Evolutionary conservation across 139 green algal species (phyloP).

Genomic region (Chloropicon primus): DNA sequence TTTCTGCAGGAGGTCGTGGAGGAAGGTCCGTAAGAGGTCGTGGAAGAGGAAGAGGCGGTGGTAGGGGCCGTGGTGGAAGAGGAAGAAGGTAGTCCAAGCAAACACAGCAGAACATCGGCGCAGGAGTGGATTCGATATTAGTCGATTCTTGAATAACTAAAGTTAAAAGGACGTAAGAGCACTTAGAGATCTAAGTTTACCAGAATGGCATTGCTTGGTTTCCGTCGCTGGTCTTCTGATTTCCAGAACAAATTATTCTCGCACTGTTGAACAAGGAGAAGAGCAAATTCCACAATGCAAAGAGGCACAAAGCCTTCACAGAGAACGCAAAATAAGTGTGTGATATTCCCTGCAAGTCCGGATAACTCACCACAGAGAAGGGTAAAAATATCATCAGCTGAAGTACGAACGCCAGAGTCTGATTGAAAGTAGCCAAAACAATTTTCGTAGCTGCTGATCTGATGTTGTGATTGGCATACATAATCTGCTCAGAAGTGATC

Average conservation of each 20-base stretch:
- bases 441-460: neutral
- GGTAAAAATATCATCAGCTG: neutral
- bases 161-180: too few species aligned
- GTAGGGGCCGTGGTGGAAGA: neutral
- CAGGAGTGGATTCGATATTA: too few species aligned
- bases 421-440: neutral
- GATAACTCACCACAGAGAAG: neutral
- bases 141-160: too few species aligned
- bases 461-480: neutral
- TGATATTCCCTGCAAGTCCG: neutral
- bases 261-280: neutral
- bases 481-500: neutral
- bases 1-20: neutral
- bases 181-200: neutral
- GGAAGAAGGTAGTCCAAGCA: too few species aligned
- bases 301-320: neutral
- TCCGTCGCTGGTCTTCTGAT: neutral
- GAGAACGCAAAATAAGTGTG: neutral
- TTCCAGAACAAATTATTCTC: neutral
- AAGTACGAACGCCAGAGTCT: neutral
- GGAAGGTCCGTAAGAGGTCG: neutral
- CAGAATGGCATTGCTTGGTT: neutral
- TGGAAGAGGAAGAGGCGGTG: neutral
- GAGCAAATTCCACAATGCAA: neutral
- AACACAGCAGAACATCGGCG: too few species aligned